Conservation (phyloP, 2,329 filamentous ascomycete genomes). For the Colletotrichum navitas region DNA sequence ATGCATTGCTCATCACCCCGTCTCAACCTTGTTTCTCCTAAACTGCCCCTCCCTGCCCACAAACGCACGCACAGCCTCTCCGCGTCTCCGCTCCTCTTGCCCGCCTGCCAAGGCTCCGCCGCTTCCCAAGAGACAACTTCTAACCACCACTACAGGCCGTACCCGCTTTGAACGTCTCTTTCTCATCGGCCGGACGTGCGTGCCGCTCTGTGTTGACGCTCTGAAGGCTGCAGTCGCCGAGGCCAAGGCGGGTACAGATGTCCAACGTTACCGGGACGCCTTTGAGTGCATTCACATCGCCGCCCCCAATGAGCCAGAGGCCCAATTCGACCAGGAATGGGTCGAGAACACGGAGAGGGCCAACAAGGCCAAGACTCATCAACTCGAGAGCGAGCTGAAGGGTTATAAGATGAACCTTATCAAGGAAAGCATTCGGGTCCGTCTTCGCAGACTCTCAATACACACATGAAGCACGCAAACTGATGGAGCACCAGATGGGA, state of each 20-base stretch:
- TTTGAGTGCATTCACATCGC: conserved; percentile 74
- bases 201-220: conserved; percentile 82
- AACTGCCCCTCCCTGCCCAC: conserved; percentile 30
- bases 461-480: background rate
- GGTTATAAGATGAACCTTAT: conserved; percentile 97
- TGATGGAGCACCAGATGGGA: conserved; percentile 77
- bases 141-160: conserved; percentile 67
- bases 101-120: conserved; percentile 36
- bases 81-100: conserved; percentile 27
- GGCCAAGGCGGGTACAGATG: conserved; percentile 81
- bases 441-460: conserved; percentile 44
- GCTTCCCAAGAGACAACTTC: conserved; percentile 7
- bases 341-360: conserved; percentile 74
- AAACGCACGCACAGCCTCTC: conserved; percentile 33
- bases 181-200: conserved; percentile 83
- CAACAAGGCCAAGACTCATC: conserved; percentile 77
- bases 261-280: conserved; percentile 77
- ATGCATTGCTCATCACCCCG: conserved; percentile 45
- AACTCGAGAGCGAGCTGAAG: conserved; percentile 88
- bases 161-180: conserved; percentile 85
- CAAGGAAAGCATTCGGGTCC: conserved; percentile 93
- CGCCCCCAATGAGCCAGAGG: conserved; percentile 76
- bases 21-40: conserved; percentile 31
- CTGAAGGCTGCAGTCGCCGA: conserved; percentile 82
- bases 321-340: conserved; percentile 79